phyloP scores from a whole-genome alignment of 768 basidiomycete species.

The Kwoniella mangroviensis region DNA sequence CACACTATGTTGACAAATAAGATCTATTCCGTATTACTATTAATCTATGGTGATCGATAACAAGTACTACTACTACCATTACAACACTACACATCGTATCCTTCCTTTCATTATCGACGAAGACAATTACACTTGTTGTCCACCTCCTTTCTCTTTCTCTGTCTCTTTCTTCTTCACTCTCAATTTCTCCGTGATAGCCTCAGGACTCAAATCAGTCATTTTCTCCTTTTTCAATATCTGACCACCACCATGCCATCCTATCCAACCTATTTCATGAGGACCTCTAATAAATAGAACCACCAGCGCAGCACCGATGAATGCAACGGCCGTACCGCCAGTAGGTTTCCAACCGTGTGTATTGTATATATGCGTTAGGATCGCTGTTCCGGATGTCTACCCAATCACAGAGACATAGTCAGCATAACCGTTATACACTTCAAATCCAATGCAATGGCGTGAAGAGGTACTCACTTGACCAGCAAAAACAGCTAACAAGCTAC shows the following conservation, averaged over 20 bases:
- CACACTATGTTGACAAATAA: too few relatives aligned
- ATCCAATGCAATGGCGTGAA: neutral
- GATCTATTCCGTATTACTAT: too few relatives aligned
- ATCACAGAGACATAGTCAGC: neutral
- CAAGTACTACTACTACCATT: too few relatives aligned
- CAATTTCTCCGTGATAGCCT: conserved; percentile 44
- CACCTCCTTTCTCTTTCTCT: neutral
- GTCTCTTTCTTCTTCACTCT: neutral
- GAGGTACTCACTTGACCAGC: conserved; percentile 65
- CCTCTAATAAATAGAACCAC: conserved; percentile 69
- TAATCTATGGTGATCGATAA: too few relatives aligned
- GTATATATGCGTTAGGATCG: conserved; percentile 74
- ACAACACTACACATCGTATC: too few relatives aligned
- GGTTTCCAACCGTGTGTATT: conserved; percentile 72
- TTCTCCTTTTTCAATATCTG: conserved; percentile 44
- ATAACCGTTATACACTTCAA: neutral
- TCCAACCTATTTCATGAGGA: conserved; percentile 64
- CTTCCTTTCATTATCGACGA: neutral
- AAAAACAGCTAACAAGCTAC: conserved; percentile 73
- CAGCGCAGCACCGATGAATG: conserved; percentile 66
- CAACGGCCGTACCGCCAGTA: conserved; percentile 67
- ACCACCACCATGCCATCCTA: conserved; percentile 59
- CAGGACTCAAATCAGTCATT: conserved; percentile 44
- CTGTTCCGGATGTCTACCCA: conserved; percentile 70
- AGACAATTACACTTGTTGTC: neutral